Evolutionary conservation across 2,329 filamentous ascomycete species (phyloP), one percentile per base, ranked within the genome.

Genomic region (Salinomyces thailandicus): DNA sequence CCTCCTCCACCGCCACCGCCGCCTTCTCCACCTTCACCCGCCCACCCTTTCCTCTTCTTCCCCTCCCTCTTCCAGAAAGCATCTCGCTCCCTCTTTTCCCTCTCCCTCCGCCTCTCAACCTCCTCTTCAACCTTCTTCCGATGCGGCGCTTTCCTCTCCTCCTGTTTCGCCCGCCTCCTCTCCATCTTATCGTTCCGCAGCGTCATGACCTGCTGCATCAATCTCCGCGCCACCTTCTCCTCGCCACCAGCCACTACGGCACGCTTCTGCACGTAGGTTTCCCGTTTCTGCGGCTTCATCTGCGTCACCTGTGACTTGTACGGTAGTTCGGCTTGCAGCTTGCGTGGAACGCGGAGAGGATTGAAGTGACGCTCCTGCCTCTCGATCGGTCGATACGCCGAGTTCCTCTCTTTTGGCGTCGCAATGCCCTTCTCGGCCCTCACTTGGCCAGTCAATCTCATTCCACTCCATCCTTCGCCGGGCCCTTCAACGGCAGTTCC

Each of bases 31-130:
- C 68, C 72, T 40, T 62, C 71, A 14, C 65, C 70, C 14, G 64
- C 67, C 47, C 68, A 64, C 20, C 69, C 68, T 60, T 73, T 77
- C 49, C 80, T 68, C 67, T 84, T 85, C 67, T 81, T 84, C 7
- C 91, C 91, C 64, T 98, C 93, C 52, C 78, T 79, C 52, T 77
- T 71, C 91, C 91, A 98, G 57, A 78, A 98, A 51, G 94, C 87
- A 60, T 93, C 81, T 57, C 78, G 81, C 67, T 98, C 89, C 52
- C 77, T 77, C 75, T 87, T 93, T 69, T 96, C 87, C 35, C 87
- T 70, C 42, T 79, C 84, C 39, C 73, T 74, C 64, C 85, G 83
- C 76, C 86, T 93, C 72, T 93, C 86, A 53, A 78, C 71, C 54
- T 79, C 78, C 54, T 85, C 84, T 5, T 76, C 81, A 27, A 95